Evolutionary conservation across 2,329 filamentous ascomycete genomes (phyloP), one percentile per base, ranked within the genome.

Genomic region (Ophiostoma perfectum): DNA sequence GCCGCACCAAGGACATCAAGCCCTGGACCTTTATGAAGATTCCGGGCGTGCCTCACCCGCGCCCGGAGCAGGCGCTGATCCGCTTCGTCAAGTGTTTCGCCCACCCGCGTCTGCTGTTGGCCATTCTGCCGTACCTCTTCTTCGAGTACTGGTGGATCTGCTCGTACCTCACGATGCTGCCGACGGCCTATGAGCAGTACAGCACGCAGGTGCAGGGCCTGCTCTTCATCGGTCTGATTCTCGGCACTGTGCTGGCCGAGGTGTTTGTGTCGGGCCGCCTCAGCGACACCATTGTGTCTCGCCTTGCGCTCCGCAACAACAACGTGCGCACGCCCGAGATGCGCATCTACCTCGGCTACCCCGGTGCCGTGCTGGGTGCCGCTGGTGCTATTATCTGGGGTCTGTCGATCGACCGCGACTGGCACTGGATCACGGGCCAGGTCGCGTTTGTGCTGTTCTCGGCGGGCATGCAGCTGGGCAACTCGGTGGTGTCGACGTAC

Each of bases 341-440:
- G 82, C 78, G 84, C 16, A 74, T 86, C 36, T 86, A 83, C 83
- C 74, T 86, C 12, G 80, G 79, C 2, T 86, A 85, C 74, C 84
- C 84, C 6, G 84, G 82, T 12, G 78, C 80, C 2, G 8, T 82
- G 4, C 69, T 84, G 11, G 83, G 79, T 0, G 78, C 80, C 18
- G 73, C 84, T 6, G 84, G 84, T 0, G 74, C 84, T 45, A 77
- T 85, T 44, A 63, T 86, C 64, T 87, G 84, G 84, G 84, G 84
- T 0, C 73, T 86, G 58, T 84, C 81, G 66, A 76, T 86, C 14
- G 83, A 86, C 69, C 78, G 77, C 55, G 73, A 73, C 0, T 85
- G 82, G 72, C 84, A 86, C 74, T 86, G 83, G 83, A 83, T 85
- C 47, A 80, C 85, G 0, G 84, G 83, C 1, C 83, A 87, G 70